These are phyloP conservation scores for Sistotremastrum niveocremeum DNA, from an alignment of 768 basidiomycete genomes.

Conservation along the genomic window DNA sequence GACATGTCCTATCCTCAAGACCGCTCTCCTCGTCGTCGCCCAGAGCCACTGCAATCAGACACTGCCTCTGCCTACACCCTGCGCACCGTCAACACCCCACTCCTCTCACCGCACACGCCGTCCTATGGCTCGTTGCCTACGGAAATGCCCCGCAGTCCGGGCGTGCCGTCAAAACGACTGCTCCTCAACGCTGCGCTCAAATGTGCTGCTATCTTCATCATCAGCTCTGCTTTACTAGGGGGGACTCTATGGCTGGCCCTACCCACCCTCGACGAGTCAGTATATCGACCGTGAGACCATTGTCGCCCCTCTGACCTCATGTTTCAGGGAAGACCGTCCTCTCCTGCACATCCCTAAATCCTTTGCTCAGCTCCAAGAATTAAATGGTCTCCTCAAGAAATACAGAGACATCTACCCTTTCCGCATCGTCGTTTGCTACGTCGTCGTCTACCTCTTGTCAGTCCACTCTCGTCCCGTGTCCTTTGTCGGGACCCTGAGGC, in stretches of 20 bases:
- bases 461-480: conserved; percentile 19
- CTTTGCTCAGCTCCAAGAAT: conserved; percentile 72
- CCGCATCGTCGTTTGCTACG: conserved; percentile 77
- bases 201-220: conserved; percentile 64
- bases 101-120: conserved; percentile 13
- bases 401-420: conserved; percentile 81
- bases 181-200: conserved; percentile 74
- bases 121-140: conserved; percentile 13
- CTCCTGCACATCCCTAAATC: conserved; percentile 75
- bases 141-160: conserved; percentile 14
- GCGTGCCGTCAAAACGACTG: conserved; percentile 34
- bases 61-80: conserved; percentile 51
- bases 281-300: conserved; percentile 11
- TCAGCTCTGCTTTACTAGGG: conserved; percentile 58
- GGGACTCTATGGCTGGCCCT: conserved; percentile 70
- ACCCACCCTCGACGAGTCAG: conserved; percentile 67
- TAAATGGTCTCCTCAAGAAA: conserved; percentile 80
- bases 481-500: neutral
- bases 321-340: conserved; percentile 57
- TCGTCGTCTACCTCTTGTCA: conserved; percentile 84
- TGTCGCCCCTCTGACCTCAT: neutral
- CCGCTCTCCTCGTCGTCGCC: conserved; percentile 4
- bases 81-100: conserved; percentile 31
- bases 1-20: too few species aligned
- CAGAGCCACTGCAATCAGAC: conserved; percentile 11